Evolutionary conservation across 176 grass and related monocot genomes (phyloP), one percentile per base, ranked within the genome.

Genomic region (Lolium multiflorum): DNA sequence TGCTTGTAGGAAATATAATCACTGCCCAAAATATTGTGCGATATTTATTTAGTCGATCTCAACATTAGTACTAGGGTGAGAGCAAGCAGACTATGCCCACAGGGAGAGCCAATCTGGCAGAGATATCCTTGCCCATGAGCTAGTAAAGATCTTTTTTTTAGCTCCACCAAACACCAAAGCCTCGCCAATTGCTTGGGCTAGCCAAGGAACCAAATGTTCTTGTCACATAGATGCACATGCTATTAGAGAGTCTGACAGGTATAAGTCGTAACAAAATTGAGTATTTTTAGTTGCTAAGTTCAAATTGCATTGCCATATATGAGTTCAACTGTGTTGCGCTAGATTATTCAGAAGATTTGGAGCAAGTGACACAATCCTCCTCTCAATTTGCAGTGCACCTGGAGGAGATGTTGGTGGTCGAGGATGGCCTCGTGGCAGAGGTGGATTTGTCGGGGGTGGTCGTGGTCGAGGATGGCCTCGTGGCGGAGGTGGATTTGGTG

Each of bases 391-490:
- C 62, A 89, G 80, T n/a, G 72, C 52, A n/a, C 78, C 71, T 21
- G 39, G 47, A 71, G 86, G 79, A 43, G 82, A 78, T 63, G 82
- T 62, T 47, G 8, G 20, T 41, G 48, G 73, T 6, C 73, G 63
- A 68, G 85, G 81, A 81, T 84, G 89, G 89, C 75, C 70, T 80
- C 59, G 69, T 3, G 81, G 69, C 16, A 13, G 81, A 65, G 76
- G 81, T 41, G 70, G 70, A 85, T 58, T 80, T 5, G 24, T 38
- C 55, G 70, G 64, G 31, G 55, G 75, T 56, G 84, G 76, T 26
- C 61, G 70, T 74, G 71, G 49, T 31, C 24, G 63, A 60, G 85
- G 81, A 76, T 84, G 89, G 89, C 75, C 77, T 68, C 50, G 69
- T 11, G 81, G 60, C 9, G 9, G 81, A 65, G 76, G 81, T 41